Conservation (phyloP, 2,329 filamentous ascomycete species). For the Ustulina deusta region DNA sequence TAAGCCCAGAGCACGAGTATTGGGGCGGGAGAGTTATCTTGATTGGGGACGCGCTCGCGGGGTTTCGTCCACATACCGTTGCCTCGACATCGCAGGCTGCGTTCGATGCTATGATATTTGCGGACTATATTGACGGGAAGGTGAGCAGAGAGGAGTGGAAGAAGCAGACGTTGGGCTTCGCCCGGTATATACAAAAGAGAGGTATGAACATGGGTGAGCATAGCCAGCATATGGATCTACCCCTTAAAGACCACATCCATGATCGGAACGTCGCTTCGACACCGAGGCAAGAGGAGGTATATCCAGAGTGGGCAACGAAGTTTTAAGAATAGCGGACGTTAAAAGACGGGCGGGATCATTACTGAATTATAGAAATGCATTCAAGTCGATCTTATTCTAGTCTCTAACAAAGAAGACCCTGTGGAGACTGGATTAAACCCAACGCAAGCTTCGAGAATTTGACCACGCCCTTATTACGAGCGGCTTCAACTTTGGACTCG, state of each 20-base stretch:
- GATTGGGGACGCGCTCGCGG: slow-evolving; percentile 59
- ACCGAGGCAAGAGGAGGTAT: slow-evolving; percentile 50
- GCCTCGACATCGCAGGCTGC: slow-evolving; percentile 57
- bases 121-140: slow-evolving; percentile 51
- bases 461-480: no score
- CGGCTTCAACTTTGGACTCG: no score
- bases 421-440: no score
- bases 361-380: not conserved
- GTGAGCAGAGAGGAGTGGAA: slow-evolving; percentile 52
- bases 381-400: not conserved
- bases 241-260: slow-evolving; percentile 50
- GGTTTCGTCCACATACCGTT: slow-evolving; percentile 59
- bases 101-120: slow-evolving; percentile 53
- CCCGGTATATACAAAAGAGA: slow-evolving; percentile 51
- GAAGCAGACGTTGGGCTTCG: slow-evolving; percentile 52
- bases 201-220: slow-evolving; percentile 54
- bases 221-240: slow-evolving; percentile 51
- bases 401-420: no score
- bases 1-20: slow-evolving; percentile 53
- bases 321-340: slow-evolving; percentile 34
- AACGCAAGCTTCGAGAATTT: no score
- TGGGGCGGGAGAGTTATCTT: slow-evolving; percentile 55
- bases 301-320: slow-evolving; percentile 51
- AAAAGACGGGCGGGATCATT: not conserved
- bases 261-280: slow-evolving; percentile 53